Percentiles rank a stretch among this genome's conserved stretches.
phyloP scores from a whole-genome alignment of 2,329 filamentous ascomycete species.

The Diaporthe citriasiana region DNA sequence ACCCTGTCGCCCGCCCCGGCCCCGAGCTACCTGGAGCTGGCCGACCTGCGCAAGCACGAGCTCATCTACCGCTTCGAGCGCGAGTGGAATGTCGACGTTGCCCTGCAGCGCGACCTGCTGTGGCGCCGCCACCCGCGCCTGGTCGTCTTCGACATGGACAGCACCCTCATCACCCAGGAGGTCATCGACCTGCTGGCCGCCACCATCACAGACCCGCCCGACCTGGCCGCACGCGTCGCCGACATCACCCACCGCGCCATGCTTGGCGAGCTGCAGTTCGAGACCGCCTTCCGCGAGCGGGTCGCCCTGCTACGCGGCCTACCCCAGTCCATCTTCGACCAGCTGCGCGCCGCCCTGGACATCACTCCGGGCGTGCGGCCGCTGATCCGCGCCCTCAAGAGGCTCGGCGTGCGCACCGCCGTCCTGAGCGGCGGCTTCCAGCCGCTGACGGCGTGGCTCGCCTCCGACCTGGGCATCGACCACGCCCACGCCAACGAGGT shows the following conservation, averaged over 20 bases:
- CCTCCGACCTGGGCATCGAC: conserved; percentile 83
- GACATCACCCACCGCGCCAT: conserved; percentile 94
- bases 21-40: conserved; percentile 74
- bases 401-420: conserved; percentile 86
- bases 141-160: conserved; percentile 99
- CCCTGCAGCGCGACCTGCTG: conserved; percentile 80
- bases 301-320: conserved; percentile 87
- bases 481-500: conserved; percentile 92
- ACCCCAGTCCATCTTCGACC: conserved; percentile 81
- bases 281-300: conserved; percentile 83
- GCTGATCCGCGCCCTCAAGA: conserved; percentile 80
- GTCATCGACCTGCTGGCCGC: conserved; percentile 96
- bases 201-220: conserved; percentile 76
- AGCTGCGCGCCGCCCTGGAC: conserved; percentile 80
- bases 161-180: conserved; percentile 95
- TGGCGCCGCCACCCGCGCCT: conserved; percentile 86
- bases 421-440: conserved; percentile 94
- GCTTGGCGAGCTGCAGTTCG: conserved; percentile 95
- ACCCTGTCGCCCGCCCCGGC: conserved; percentile 73
- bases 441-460: conserved; percentile 89
- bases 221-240: conserved; percentile 85
- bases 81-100: conserved; percentile 90
- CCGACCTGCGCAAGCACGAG: conserved; percentile 83
- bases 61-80: conserved; percentile 86
- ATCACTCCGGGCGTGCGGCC: conserved; percentile 86